phyloP scores from a whole-genome alignment of 768 basidiomycete genomes.

The Rhodocollybia butyracea region DNA sequence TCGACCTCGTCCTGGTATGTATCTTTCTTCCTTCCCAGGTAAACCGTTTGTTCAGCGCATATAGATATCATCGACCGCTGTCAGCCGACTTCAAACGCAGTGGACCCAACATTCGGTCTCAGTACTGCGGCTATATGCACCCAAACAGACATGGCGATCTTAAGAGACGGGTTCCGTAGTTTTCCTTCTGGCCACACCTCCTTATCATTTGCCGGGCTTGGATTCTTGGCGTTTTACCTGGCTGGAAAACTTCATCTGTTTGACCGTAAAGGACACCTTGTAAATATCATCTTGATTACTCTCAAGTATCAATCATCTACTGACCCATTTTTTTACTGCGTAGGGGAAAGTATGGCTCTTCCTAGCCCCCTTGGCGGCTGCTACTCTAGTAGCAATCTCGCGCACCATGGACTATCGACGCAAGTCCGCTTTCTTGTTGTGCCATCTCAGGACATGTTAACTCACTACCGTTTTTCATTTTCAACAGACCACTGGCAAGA shows the following conservation, averaged over 20 bases:
- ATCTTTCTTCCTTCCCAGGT: not conserved
- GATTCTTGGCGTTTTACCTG: conserved; percentile 84
- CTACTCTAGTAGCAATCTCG: conserved; percentile 75
- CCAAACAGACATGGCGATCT: conserved; percentile 49
- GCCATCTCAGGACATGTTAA: not conserved
- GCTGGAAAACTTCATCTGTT: conserved; percentile 93
- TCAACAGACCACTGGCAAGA: conserved; percentile 94
- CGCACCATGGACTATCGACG: conserved; percentile 94
- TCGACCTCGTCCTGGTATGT: conserved; percentile 80
- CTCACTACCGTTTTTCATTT: not conserved
- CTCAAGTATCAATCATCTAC: too few relatives aligned
- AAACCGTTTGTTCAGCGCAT: not conserved
- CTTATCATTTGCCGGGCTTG: conserved; percentile 94
- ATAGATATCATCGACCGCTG: conserved; percentile 71
- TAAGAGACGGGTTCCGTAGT: conserved; percentile 87
- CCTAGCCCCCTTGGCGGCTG: conserved; percentile 72
- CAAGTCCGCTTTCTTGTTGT: conserved; percentile 21
- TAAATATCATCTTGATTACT: conserved; percentile 35
- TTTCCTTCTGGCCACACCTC: conserved; percentile 81
- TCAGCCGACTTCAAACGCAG: conserved; percentile 59
- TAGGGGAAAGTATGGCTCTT: conserved; percentile 84
- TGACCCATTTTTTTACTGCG: too few relatives aligned
- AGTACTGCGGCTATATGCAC: conserved; percentile 80
- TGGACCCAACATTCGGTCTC: conserved; percentile 70
- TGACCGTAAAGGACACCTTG: conserved; percentile 72